Conservation (phyloP, 495 filamentous ascomycete species). For the Xylaria intraflava region DNA sequence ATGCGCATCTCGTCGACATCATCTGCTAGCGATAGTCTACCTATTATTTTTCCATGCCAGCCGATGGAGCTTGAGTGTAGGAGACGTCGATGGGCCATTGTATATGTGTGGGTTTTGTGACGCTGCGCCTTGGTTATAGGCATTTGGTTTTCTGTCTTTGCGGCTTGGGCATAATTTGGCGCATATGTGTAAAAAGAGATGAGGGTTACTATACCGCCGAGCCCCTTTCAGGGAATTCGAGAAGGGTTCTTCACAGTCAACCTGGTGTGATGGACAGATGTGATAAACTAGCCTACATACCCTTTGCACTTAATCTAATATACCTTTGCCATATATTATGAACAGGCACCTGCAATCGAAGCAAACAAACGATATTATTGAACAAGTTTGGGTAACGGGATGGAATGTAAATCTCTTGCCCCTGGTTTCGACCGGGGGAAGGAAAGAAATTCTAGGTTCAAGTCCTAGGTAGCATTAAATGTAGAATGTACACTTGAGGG, state of each 20-base stretch:
- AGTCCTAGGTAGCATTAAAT: too few relatives aligned
- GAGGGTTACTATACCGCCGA: neutral
- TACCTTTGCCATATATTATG: neutral
- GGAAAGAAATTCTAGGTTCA: too few relatives aligned
- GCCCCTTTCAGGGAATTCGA: neutral
- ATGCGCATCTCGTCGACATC: constrained; percentile 6
- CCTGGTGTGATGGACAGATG: neutral
- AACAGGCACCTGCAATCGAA: neutral
- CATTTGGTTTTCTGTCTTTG: neutral
- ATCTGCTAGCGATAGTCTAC: constrained; percentile 3
- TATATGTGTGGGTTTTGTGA: constrained; percentile 20
- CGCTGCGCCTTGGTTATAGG: neutral
- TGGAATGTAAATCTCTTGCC: neutral
- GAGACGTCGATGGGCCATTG: constrained; percentile 12
- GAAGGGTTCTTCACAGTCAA: neutral
- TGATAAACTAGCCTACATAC: constrained; percentile 14
- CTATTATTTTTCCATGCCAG: neutral
- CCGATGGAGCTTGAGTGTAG: neutral
- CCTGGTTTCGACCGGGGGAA: too few relatives aligned
- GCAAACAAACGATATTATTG: neutral
- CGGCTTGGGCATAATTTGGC: constrained; percentile 3
- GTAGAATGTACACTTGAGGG: neutral
- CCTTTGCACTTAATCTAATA: constrained; percentile 15
- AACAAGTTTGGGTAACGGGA: neutral
- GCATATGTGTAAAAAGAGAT: neutral